Conservation (phyloP, 2,329 filamentous ascomycete genomes). For the Venturia effusa region DNA sequence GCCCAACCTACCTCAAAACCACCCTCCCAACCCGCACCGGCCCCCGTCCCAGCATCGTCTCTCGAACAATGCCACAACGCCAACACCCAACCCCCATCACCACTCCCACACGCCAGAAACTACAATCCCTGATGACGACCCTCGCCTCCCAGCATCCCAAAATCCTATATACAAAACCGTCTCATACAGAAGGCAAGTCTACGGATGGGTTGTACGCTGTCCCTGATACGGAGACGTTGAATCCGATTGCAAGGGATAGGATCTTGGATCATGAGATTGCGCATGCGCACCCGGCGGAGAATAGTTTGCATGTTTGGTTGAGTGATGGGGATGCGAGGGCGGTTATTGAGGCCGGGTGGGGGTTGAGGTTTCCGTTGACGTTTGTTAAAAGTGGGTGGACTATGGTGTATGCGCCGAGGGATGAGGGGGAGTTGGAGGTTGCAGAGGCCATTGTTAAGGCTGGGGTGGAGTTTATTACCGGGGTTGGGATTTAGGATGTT, state of each 20-base stretch:
- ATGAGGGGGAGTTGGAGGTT: constrained; percentile 54
- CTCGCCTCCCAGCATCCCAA: constrained; percentile 6
- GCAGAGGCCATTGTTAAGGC: constrained; percentile 62
- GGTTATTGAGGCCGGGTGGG: constrained; percentile 68
- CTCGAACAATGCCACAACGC: constrained; percentile 8
- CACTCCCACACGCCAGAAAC: not conserved
- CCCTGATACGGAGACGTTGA: not conserved
- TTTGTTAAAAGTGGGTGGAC: constrained; percentile 66
- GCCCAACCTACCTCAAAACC: constrained; percentile 5
- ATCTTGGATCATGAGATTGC: constrained; percentile 11
- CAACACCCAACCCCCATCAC: constrained; percentile 1
- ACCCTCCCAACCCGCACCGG: constrained; percentile 1
- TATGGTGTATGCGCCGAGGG: constrained; percentile 71
- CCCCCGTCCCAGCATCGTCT: not conserved
- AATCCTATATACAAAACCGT: not conserved
- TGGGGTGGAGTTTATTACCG: constrained; percentile 55
- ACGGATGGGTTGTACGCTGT: constrained; percentile 6
- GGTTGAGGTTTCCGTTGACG: constrained; percentile 55
- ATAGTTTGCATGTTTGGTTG: constrained; percentile 11
- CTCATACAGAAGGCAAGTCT: constrained; percentile 7
- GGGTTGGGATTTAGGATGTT: not conserved
- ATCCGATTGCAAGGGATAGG: constrained; percentile 7
- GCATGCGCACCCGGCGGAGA: constrained; percentile 9
- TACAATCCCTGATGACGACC: not conserved
- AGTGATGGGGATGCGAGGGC: constrained; percentile 48